Base-by-base conservation (phyloP, 176 grass and related monocot genomes). In the Bromus sterilis region DNA sequence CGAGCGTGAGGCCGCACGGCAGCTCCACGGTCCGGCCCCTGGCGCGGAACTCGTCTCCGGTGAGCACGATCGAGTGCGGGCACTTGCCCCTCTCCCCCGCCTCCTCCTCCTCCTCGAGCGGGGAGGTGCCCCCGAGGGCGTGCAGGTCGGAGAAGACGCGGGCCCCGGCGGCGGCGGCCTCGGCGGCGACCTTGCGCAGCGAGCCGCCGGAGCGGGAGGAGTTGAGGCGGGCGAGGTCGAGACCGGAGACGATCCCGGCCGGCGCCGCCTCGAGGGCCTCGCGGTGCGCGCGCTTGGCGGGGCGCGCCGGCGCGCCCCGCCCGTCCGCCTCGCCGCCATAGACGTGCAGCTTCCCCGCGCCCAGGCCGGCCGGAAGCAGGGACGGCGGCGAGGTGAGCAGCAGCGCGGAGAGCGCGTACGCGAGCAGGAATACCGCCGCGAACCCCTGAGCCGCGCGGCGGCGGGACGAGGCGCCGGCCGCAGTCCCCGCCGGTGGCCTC, bases 1-100 rank as follows among this genome's bases (percentile, higher is more conserved):
- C 96, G 8, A 99, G 85, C n/a, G 93, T 99, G 44, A 95, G 93
- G 13, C 96, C 96, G 53, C 96, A 99, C 7, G 96, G 96, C 44
- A 99, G 87, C 41, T 95, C 93, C 80, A 99, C 82, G 33, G 85
- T 11, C 28, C 77, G 69, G 32, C 96, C 96, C 76, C 75, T 61
- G 14, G 82, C 74, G 34, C 77, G 78, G 69, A 99, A 93, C 79
- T 91, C 79, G 5, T 83, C 76, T 2, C 85, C 91, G 15, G 44
- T 82, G 21, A 99, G 64, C 43, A 93, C 76, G 79, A 99, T 78
- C 15, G 96, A 99, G 86, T 93, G 93, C 56, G 96, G 89, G 84
- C 96, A 99, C 75, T 70, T 89, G 65, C 79, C 80, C 77, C 81
- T 79, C 21, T 79, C 86, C 9, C 72, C 71, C 33, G 86, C 66